Percentiles rank a stretch among this genome's conserved stretches.
These are phyloP conservation scores for Chalciporus sp. DNA, from an alignment of 1,284 basidiomycete species.

Conservation along the genomic window DNA sequence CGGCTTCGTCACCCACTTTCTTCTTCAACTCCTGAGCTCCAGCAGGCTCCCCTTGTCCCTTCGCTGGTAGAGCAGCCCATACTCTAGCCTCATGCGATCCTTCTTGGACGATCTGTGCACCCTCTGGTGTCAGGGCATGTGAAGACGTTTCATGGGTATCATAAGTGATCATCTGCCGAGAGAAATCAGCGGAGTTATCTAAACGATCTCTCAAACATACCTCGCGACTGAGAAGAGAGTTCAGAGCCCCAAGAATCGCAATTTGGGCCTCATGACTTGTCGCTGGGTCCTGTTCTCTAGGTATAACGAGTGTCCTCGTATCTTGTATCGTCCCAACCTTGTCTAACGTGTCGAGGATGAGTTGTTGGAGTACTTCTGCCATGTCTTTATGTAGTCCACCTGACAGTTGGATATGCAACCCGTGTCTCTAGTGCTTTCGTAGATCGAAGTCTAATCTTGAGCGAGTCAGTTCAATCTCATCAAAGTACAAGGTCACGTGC, in stretches of 20 bases:
- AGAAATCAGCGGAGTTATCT: slow-evolving; percentile 17
- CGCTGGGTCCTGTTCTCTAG: slow-evolving; percentile 61
- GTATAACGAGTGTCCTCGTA: slow-evolving; percentile 70
- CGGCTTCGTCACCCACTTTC: slow-evolving; percentile 78
- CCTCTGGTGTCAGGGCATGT: slow-evolving; percentile 80
- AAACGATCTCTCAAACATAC: slow-evolving; percentile 46
- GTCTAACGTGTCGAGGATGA: slow-evolving; percentile 76
- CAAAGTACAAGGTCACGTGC: slow-evolving; percentile 26
- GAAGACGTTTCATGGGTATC: slow-evolving; percentile 77
- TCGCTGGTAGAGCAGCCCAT: slow-evolving; percentile 79
- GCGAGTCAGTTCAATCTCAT: background rate
- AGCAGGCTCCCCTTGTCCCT: slow-evolving; percentile 70
- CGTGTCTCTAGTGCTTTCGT: background rate
- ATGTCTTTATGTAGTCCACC: slow-evolving; percentile 38
- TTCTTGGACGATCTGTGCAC: slow-evolving; percentile 71
- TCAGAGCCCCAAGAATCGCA: slow-evolving; percentile 83
- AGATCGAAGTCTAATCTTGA: slow-evolving; percentile 13
- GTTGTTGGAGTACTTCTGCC: slow-evolving; percentile 79
- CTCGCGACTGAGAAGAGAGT: slow-evolving; percentile 85
- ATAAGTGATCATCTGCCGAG: slow-evolving; percentile 80
- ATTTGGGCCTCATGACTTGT: slow-evolving; percentile 76
- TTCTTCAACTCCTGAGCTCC: slow-evolving; percentile 71
- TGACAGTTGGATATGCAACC: background rate
- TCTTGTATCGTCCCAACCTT: slow-evolving; percentile 65
- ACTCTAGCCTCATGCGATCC: slow-evolving; percentile 96